Conservation (phyloP, 768 basidiomycete species). For the Rhodotorula sphaerocarpa region DNA sequence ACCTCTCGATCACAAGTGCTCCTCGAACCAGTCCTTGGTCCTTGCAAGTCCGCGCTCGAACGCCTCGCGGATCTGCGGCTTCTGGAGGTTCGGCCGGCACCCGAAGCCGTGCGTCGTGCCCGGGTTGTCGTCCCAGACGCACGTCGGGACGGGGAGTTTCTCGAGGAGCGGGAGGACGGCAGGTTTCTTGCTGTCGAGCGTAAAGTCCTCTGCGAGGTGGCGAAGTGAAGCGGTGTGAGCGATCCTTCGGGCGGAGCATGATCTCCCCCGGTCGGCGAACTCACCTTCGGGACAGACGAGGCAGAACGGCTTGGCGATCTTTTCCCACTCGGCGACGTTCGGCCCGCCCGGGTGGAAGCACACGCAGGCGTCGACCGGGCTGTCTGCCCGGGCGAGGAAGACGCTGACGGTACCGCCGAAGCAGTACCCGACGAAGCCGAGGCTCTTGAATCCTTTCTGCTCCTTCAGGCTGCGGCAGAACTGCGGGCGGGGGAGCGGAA, state of each 20-base stretch:
- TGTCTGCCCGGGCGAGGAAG: not conserved
- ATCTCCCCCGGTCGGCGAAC: not conserved
- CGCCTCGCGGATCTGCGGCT: not conserved
- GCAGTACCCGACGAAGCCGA: constrained; percentile 9
- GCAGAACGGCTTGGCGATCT: not conserved
- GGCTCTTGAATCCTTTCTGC: not conserved
- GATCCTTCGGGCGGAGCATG: too few relatives aligned
- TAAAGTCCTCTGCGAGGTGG: not conserved
- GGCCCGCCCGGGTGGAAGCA: not conserved
- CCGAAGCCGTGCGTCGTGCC: constrained; percentile 5
- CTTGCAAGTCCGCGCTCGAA: not conserved
- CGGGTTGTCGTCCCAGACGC: not conserved
- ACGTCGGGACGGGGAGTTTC: not conserved
- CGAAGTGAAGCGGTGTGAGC: not conserved
- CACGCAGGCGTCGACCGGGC: constrained; percentile 6
- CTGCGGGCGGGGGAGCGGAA: not conserved
- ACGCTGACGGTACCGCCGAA: not conserved
- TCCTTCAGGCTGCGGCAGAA: not conserved
- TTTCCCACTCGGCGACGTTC: not conserved
- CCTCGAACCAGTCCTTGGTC: not conserved
- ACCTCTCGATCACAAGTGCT: not conserved
- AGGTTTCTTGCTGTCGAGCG: not conserved
- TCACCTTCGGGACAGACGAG: constrained; percentile 3
- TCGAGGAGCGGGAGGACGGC: not conserved
- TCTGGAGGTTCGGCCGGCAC: not conserved